phyloP scores from a whole-genome alignment of 164 flowering plant genomes.

The Vitis cinerea region DNA sequence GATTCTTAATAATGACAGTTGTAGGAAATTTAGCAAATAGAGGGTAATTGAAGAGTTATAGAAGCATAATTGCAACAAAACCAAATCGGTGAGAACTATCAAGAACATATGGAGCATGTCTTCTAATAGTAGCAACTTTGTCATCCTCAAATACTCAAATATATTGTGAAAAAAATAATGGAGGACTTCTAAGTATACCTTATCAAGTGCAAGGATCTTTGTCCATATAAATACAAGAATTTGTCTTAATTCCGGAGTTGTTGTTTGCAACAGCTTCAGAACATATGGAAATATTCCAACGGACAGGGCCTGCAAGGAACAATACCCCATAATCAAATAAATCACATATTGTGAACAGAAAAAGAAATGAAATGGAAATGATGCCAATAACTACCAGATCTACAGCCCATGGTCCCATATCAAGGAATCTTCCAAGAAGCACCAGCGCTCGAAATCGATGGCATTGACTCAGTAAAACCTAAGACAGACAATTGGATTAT shows the following conservation, averaged over 20 bases:
- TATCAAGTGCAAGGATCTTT: slow-evolving; percentile 94
- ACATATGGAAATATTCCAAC: slow-evolving; percentile 99
- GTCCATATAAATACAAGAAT: slow-evolving; percentile 99
- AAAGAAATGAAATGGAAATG: background rate
- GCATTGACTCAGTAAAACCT: slow-evolving; percentile 97
- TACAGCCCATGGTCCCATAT: slow-evolving; percentile 99
- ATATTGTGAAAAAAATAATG: background rate
- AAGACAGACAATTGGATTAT: background rate
- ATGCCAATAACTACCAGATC: slow-evolving; percentile 64
- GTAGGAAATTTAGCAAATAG: background rate
- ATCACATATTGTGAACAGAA: background rate
- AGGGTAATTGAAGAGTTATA: background rate
- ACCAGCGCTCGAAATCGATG: slow-evolving; percentile 92
- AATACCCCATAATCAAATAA: background rate
- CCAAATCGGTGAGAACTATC: background rate
- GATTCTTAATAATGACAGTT: background rate
- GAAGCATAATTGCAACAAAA: no score
- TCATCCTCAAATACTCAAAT: background rate
- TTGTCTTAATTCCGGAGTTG: slow-evolving; percentile 83
- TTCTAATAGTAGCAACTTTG: no score
- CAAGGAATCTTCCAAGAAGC: slow-evolving; percentile 93
- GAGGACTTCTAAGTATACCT: slow-evolving; percentile 42
- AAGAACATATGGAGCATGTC: background rate
- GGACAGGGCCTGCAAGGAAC: slow-evolving; percentile 71
- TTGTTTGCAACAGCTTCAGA: slow-evolving; percentile 85